These are phyloP conservation scores for Paecilomyces variotii DNA, from an alignment of 2,329 filamentous ascomycete genomes.

Conservation along the genomic window DNA sequence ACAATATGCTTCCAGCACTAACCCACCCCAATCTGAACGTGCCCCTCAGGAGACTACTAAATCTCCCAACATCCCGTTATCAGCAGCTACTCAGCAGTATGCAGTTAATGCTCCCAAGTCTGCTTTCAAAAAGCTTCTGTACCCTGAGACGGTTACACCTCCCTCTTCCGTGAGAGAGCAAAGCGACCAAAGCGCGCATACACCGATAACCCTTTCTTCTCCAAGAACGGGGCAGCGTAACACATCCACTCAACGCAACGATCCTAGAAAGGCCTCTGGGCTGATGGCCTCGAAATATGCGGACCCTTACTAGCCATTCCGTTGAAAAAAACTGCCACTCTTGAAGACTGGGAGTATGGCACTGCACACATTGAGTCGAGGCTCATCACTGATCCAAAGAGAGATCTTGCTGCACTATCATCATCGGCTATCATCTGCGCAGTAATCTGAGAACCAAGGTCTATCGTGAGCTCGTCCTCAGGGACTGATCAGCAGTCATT, in stretches of 20 bases:
- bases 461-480: neutral
- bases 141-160: neutral
- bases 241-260: neutral
- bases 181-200: neutral
- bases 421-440: neutral
- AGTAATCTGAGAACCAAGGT: neutral
- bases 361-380: neutral
- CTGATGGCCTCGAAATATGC: neutral
- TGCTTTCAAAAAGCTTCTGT: neutral
- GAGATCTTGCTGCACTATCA: neutral
- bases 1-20: neutral
- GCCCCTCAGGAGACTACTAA: neutral
- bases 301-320: neutral
- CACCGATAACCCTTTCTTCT: neutral
- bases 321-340: neutral
- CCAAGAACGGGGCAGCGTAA: neutral
- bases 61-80: slow-evolving; percentile 4
- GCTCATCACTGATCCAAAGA: neutral
- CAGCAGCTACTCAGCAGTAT: slow-evolving; percentile 12
- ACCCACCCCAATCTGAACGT: slow-evolving; percentile 1
- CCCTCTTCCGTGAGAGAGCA: neutral
- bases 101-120: neutral
- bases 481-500: neutral
- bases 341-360: neutral
- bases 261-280: neutral